Base-by-base conservation (phyloP, 306 rosid genomes). In the Inga leiocalycina region DNA sequence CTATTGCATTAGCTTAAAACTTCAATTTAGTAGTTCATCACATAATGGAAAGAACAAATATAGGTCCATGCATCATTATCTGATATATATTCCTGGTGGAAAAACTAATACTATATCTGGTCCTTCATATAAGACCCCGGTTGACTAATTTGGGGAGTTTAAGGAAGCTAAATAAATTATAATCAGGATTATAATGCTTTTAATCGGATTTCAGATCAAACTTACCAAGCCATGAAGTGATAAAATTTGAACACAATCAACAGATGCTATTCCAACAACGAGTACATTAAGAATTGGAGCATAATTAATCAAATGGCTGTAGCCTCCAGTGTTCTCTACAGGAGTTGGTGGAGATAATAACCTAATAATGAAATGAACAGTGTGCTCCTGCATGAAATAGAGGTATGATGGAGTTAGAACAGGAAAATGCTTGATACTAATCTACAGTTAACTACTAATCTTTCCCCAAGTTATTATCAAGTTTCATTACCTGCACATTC, bases 161-260 rank as follows among this genome's bases (percentile, higher is more conserved):
- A 39, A 39, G 43, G 8, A 39, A 39, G 6, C 1, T 39, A 39
- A 5, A 39, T 39, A 39, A 39, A 39, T 39, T 39, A 5, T 6
- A 5, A 39, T 39, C 2, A 39, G 6, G 27, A 13, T 13, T 45
- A 45, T 46, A 72, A 46, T n/a, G 34, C 67, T 46, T 81, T 41
- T 9, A 4, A 22, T n/a, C 51, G 20, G 37, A 77, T 43, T 66
- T 44, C 57, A 20, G 67, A 76, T 52, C 39, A 43, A 69, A 91
- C 93, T 54, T 94, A 96, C 99, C 94, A 91, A 87, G 80, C 98
- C 99, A 87, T 91, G 99, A 59, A 96, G 87, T 61, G 97, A 94
- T 83, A 96, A 89, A 73, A 92, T 96, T 83, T 94, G 99, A 84
- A 94, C 93, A 80, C 98, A 91, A 75, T 96, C 99, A 64, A 96